Conservation (phyloP, 2,329 filamentous ascomycete genomes). For the Aspergillus tubingensis region DNA sequence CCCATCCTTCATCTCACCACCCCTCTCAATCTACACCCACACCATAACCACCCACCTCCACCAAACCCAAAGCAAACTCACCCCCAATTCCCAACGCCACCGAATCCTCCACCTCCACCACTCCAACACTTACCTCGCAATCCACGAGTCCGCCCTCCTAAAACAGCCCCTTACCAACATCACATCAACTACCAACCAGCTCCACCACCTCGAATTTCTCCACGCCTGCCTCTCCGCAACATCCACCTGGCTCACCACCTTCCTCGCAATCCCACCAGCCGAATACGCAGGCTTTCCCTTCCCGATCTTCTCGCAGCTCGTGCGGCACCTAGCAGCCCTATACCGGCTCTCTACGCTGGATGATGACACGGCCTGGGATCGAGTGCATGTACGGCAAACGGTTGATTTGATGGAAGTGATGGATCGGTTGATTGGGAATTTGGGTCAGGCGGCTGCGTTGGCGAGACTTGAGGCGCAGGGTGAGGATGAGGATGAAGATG, state of each 20-base stretch:
- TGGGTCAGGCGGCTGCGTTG: constrained; percentile 6
- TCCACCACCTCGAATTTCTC: constrained; percentile 2
- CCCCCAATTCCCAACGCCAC: not conserved
- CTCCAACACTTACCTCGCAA: constrained; percentile 1
- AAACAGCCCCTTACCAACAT: not conserved
- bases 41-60: constrained; percentile 5
- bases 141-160: constrained; percentile 7
- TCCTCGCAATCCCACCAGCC: constrained; percentile 8
- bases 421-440: constrained; percentile 4
- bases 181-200: not conserved
- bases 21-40: constrained; percentile 2
- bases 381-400: not conserved
- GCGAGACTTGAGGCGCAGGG: constrained; percentile 2
- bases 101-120: constrained; percentile 13
- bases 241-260: constrained; percentile 11
- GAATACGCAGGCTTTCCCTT: constrained; percentile 10
- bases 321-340: constrained; percentile 6
- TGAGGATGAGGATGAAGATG: not conserved
- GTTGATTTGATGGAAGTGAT: constrained; percentile 1
- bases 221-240: constrained; percentile 9
- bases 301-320: constrained; percentile 10
- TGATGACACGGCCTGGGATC: constrained; percentile 8
- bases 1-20: not conserved
- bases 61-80: not conserved
- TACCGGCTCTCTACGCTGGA: constrained; percentile 11